Evolutionary conservation across 345 rosid genomes (phyloP), one percentile per base, ranked within the genome.

Genomic region (Pugionium dolabratum): DNA sequence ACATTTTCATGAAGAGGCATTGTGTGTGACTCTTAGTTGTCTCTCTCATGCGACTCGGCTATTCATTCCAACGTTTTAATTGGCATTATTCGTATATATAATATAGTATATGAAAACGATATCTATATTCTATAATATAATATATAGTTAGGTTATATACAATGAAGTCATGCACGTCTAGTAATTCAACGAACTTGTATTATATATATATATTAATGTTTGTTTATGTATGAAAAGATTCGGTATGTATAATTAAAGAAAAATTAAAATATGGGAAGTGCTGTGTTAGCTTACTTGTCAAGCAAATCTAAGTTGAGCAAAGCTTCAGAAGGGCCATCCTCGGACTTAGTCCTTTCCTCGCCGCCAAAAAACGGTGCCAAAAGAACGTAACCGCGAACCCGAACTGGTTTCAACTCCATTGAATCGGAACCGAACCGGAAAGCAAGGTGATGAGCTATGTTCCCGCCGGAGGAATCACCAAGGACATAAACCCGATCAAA

Each of bases 401-500:
- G 80, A 51, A 91, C 83, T 52, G 95, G 90, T 8, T 27, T 74
- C 75, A 84, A 44, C 42, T 71, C 71, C 0, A 10, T n/a, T 7
- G 82, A 80, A 61, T 82, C 79, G 18, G 54, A 59, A 2, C 85
- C 84, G 2, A 84, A 44, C 75, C 78, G 77, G 57, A 83, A 80
- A 10, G 96, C 95, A 40, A 91, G 50, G 42, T 89, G 92, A 71
- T 91, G 95, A 2, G 95, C 88, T 42, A 91, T 85, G 69, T 91
- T 91, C 1, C 98, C 98, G 6, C 98, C 96, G 0, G 98, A 89
- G 0, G 98, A 91, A 73, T 91, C 98, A 9, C 98, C 98, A 33
- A 82, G 2, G 5, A 92, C 76, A 59, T 74, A 84, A 48, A 89
- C 92, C 58, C 71, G 52, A 61, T 78, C 86, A 43, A 82, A 84